A percentile compares a stretch with the other conserved stretches of the same genome.
These are phyloP conservation scores for Effrenium voratum DNA, from an alignment of 73 alveolate genomes.

Conservation along the genomic window DNA sequence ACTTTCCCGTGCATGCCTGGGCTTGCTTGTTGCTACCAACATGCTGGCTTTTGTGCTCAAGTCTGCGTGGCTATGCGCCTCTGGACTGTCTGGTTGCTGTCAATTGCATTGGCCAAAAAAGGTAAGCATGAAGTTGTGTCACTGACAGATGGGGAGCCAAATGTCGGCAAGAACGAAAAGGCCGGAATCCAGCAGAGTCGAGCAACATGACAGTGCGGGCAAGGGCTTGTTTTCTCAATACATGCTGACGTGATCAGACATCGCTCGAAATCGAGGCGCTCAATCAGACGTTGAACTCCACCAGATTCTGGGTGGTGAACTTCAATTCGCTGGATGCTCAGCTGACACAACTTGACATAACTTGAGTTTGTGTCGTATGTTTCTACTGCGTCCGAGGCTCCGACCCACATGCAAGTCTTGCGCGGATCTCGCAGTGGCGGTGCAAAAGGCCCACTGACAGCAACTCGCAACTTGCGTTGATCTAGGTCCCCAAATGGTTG, in stretches of 20 bases:
- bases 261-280: neutral
- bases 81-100: too few relatives aligned
- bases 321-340: constrained; percentile 39
- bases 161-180: constrained; percentile 48
- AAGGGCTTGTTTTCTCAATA: neutral
- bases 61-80: too few relatives aligned
- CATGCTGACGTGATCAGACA: neutral
- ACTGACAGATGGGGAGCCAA: constrained; percentile 77
- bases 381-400: neutral
- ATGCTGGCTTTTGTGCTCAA: too few relatives aligned
- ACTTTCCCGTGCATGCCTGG: too few relatives aligned
- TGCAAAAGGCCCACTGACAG: constrained; percentile 56
- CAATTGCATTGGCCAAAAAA: constrained; percentile 35
- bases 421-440: constrained; percentile 4
- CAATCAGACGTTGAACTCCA: neutral
- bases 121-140: neutral
- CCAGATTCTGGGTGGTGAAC: constrained; percentile 17
- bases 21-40: too few relatives aligned
- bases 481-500: too few relatives aligned
- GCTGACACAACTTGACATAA: too few relatives aligned
- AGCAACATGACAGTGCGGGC: neutral
- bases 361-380: neutral
- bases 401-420: constrained; percentile 66
- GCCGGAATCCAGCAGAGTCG: neutral
- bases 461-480: too few relatives aligned